Evolutionary conservation across 345 rosid genomes (phyloP), one percentile per base, ranked within the genome.

Genomic region (Leavenworthia alabamica): DNA sequence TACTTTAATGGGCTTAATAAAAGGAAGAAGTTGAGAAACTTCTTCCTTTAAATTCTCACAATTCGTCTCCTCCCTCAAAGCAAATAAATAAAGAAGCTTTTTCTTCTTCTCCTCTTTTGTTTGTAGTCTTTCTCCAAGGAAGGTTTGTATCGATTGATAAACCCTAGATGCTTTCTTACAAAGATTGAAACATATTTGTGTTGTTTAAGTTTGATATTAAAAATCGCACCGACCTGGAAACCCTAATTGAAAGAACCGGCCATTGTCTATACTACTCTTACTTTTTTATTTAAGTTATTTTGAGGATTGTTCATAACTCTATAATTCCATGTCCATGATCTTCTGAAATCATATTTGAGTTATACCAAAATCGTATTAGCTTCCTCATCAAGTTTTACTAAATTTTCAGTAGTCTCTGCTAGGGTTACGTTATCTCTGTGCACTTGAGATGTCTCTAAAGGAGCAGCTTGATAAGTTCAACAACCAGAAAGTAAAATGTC

Each of bases 401-500:
- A 14, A 48, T 48, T 48, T 48, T 27, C 35, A 26, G 16, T 23
- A n/a, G 31, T 12, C 6, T 23, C 32, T 11, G 11, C 32, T 60
- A 2, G 12, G 27, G 7, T 27, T 41, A 40, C 16, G 26, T 22
- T 36, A 28, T 24, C 8, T 43, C 4, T 49, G 57, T 51, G 10
- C 4, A 12, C 20, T 13, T 40, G 44, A 78, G 80, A 89, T 92
- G 95, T 78, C 84, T 5, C 64, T 91, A 56, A 80, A 86, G 60
- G 90, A 85, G 11, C 47, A 80, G 56, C 75, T 85, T 11, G 74
- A 82, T 35, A 85, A 41, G 43, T 86, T 89, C 82, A 83, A 86
- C 65, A 82, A 67, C 69, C 95, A 92, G 75, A 87, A 89, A 73
- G 90, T 77, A 64, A 86, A 67, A 74, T 82, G 90, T 26, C 95